Base-by-base conservation (phyloP, 768 basidiomycete species). In the Mycena albidolilacea region DNA sequence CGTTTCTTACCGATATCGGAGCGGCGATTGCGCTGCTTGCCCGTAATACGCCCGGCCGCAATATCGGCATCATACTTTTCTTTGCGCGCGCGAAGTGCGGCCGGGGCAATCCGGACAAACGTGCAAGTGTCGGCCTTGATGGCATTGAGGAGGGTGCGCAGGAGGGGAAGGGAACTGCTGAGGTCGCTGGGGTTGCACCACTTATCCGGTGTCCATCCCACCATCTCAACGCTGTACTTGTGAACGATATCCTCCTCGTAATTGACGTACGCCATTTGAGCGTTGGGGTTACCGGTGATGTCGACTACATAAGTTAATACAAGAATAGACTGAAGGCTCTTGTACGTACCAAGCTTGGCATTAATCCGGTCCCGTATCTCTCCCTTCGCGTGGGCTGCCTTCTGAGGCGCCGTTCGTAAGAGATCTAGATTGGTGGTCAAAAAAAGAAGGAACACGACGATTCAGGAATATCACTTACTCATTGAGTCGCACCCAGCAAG, bases 201-300 rank as follows among this genome's bases (percentile, higher is more conserved):
- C 35, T 52, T 44, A 23, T 37, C 48, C 44, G 65, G 61, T 0
- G 78, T 78, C 76, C 76, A 78, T 0, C 77, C 76, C 2, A 62
- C 59, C 14, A 79, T 67, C 37, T 68, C 73, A 2, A 78, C 54
- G 7, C 77, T 71, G 21, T 71, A 69, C 15, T 43, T 50, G 15
- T 61, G 62, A 0, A 78, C 64, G 19, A 78, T 70, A 9, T 64
- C 57, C 11, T 70, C 67, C 43, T 79, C 73, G 46, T 77, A 78
- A 10, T 69, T 58, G 7, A 54, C 14, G 39, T 79, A 79, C n/a
- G 78, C 70, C 77, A 79, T 77, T 1, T 63, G 39, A 0, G 74
- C 76, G 0, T 72, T 63, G 0, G 66, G 61, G 15, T 74, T 71
- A 10, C 76, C 76, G 48, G 55, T 74, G 46, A 63, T 77, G 52